These are phyloP conservation scores for Capsella bursapastoris DNA, from an alignment of 345 rosid genomes.

Conservation along the genomic window DNA sequence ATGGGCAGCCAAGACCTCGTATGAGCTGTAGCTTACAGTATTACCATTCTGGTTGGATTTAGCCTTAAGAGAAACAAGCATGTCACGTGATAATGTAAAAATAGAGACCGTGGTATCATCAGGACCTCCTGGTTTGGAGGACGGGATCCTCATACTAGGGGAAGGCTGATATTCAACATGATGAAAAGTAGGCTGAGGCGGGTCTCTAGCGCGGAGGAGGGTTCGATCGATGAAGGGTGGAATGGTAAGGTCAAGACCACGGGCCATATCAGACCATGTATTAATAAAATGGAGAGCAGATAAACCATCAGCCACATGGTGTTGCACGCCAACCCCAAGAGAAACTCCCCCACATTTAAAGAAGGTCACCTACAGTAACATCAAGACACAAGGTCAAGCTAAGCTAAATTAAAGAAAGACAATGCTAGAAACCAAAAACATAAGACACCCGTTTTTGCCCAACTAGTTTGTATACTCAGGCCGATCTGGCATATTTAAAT, in stretches of 20 bases:
- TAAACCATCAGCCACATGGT: slow-evolving; percentile 91
- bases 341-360: slow-evolving; percentile 96
- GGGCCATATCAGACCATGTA: slow-evolving; percentile 93
- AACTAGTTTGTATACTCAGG: too few species aligned
- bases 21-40: slow-evolving; percentile 72
- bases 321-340: slow-evolving; percentile 97
- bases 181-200: slow-evolving; percentile 72
- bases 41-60: slow-evolving; percentile 75
- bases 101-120: slow-evolving; percentile 61
- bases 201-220: slow-evolving; percentile 82
- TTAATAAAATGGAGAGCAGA: slow-evolving; percentile 95
- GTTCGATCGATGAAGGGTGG: slow-evolving; percentile 90
- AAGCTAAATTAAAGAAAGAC: too few species aligned
- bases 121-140: slow-evolving; percentile 43
- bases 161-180: slow-evolving; percentile 93
- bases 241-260: slow-evolving; percentile 70
- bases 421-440: too few species aligned
- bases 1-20: slow-evolving; percentile 91
- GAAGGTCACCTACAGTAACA: slow-evolving; percentile 60
- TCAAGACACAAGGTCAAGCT: not conserved
- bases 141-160: slow-evolving; percentile 62
- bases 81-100: slow-evolving; percentile 67
- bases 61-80: slow-evolving; percentile 72
- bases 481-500: too few species aligned
- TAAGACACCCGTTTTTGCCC: too few species aligned